A percentile compares a stretch with the other conserved stretches of the same genome.
These are phyloP conservation scores for Kurtzmaniella fragi DNA, from an alignment of 805 yeast species.

Conservation along the genomic window DNA sequence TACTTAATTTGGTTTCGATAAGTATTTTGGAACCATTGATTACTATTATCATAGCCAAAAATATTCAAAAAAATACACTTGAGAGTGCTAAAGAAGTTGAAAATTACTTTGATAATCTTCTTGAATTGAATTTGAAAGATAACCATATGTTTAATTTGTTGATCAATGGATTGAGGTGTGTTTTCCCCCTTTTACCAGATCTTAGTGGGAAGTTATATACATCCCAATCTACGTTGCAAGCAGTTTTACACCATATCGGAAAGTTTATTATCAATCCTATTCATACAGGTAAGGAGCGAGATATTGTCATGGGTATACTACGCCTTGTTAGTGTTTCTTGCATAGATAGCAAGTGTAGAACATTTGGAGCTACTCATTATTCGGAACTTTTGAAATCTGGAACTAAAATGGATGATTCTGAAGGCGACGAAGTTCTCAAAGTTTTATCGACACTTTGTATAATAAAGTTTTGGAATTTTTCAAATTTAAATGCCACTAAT, in stretches of 20 bases:
- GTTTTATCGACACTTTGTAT: constrained; percentile 40
- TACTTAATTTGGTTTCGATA: not conserved
- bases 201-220: constrained; percentile 16
- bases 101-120: constrained; percentile 17
- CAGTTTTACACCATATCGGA: constrained; percentile 10
- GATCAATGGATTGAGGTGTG: constrained; percentile 14
- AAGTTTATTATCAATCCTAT: constrained; percentile 4
- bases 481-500: not conserved
- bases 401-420: constrained; percentile 10
- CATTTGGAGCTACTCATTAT: constrained; percentile 42
- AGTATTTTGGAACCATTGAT: constrained; percentile 12
- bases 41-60: constrained; percentile 17
- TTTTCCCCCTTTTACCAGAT: constrained; percentile 26
- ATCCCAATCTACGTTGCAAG: constrained; percentile 12
- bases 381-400: constrained; percentile 35
- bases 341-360: constrained; percentile 46
- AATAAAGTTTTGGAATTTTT: constrained; percentile 50
- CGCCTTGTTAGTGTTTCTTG: constrained; percentile 33
- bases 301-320: not conserved
- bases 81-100: constrained; percentile 12
- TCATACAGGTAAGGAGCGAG: constrained; percentile 1
- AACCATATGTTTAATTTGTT: constrained; percentile 14
- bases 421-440: constrained; percentile 15
- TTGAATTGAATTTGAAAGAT: constrained; percentile 9
- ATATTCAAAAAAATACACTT: constrained; percentile 11